Evolutionary conservation across 805 yeast genomes (phyloP).

Genomic region (Pichia insulana): DNA sequence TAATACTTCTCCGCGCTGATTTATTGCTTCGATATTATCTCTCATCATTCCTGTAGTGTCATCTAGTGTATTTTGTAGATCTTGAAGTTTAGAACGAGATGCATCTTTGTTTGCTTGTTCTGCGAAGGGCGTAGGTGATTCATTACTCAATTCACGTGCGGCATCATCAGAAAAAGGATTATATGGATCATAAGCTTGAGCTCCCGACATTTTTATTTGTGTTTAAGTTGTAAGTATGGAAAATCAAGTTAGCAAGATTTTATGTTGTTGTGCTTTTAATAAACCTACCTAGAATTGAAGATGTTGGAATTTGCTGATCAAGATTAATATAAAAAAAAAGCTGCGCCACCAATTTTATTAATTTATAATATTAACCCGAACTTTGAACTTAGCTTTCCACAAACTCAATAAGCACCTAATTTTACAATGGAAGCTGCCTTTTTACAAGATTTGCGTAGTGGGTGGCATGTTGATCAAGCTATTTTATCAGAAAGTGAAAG

Average conservation of each 20-base stretch:
- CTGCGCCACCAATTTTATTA: no score
- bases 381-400: no score
- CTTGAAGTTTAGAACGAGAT: conserved; percentile 20
- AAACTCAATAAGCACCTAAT: background rate
- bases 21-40: conserved; percentile 91
- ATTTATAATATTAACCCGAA: no score
- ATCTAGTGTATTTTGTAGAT: conserved; percentile 26
- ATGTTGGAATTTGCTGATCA: no score
- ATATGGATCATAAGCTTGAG: conserved; percentile 29
- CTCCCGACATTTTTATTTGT: conserved; percentile 21
- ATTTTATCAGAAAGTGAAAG: conserved; percentile 85
- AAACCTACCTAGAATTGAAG: no score
- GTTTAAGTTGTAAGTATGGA: no score
- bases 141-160: conserved; percentile 19
- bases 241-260: no score
- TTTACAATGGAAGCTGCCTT: conserved; percentile 69
- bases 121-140: conserved; percentile 8
- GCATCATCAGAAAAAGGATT: conserved; percentile 28
- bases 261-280: no score
- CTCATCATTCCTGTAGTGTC: conserved; percentile 97
- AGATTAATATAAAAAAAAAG: no score
- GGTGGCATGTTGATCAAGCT: conserved; percentile 98
- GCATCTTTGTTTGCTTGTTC: conserved; percentile 1
- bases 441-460: conserved; percentile 70
- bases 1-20: conserved; percentile 88